Conservation (phyloP, 1,139 yeast species). For the Hemisphaericaspora xylofermentans region DNA sequence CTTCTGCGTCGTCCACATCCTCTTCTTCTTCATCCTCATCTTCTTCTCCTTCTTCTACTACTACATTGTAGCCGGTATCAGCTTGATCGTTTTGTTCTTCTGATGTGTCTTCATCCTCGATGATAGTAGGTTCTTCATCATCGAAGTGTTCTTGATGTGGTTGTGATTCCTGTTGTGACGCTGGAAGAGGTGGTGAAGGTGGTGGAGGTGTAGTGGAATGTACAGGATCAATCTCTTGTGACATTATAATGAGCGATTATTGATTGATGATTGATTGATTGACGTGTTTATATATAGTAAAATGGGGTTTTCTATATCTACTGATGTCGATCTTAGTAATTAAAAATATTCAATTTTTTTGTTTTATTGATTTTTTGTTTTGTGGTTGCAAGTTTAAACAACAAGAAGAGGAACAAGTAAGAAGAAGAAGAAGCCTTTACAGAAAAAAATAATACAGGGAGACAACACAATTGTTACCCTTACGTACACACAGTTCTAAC, state of each 20-base stretch:
- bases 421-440: too few species aligned
- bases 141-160: background rate
- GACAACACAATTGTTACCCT: too few species aligned
- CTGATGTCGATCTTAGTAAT: too few species aligned
- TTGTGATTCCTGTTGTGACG: background rate
- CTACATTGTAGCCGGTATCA: background rate
- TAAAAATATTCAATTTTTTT: too few species aligned
- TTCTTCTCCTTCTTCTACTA: background rate
- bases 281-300: background rate
- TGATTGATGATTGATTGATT: background rate
- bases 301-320: too few species aligned
- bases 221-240: background rate
- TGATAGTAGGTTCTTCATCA: background rate
- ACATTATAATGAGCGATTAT: background rate
- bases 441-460: too few species aligned
- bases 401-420: too few species aligned
- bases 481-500: too few species aligned
- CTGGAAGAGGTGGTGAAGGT: background rate
- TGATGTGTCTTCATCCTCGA: too few species aligned
- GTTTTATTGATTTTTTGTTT: too few species aligned
- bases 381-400: too few species aligned
- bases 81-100: background rate
- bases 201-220: background rate
- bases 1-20: background rate
- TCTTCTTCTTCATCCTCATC: conserved; percentile 1